phyloP scores from a whole-genome alignment of 495 filamentous ascomycete species.

The Penicillium roqueforti region DNA sequence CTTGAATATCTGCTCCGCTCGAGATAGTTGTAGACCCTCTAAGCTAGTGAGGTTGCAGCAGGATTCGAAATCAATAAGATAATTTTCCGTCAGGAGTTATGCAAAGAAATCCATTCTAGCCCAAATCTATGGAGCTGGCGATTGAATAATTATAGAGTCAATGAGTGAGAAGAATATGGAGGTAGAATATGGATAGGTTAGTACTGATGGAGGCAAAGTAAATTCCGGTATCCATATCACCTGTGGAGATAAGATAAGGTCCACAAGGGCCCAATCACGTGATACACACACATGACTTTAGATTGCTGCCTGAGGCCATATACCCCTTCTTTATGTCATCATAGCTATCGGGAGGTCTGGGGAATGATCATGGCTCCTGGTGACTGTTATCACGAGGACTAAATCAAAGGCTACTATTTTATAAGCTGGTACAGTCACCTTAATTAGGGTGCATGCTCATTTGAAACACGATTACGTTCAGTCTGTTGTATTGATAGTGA shows the following conservation, averaged over 20 bases:
- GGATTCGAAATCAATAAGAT: too few relatives aligned
- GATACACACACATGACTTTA: not conserved
- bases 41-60: too few relatives aligned
- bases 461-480: not conserved
- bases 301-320: not conserved
- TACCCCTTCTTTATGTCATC: constrained; percentile 10
- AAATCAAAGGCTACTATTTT: constrained; percentile 17
- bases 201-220: too few relatives aligned
- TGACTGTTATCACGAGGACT: constrained; percentile 14
- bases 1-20: too few relatives aligned
- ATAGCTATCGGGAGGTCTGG: not conserved
- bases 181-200: too few relatives aligned
- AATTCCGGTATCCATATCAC: too few relatives aligned
- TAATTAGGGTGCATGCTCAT: not conserved
- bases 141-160: not conserved
- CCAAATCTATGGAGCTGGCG: too few relatives aligned
- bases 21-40: too few relatives aligned
- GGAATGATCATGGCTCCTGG: constrained; percentile 1
- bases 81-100: too few relatives aligned
- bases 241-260: not conserved
- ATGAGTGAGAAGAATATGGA: too few relatives aligned
- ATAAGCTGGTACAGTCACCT: not conserved
- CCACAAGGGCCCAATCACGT: not conserved
- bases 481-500: not conserved
- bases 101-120: too few relatives aligned